Conservation (phyloP, 768 basidiomycete species). For the Suillus occidentalis region DNA sequence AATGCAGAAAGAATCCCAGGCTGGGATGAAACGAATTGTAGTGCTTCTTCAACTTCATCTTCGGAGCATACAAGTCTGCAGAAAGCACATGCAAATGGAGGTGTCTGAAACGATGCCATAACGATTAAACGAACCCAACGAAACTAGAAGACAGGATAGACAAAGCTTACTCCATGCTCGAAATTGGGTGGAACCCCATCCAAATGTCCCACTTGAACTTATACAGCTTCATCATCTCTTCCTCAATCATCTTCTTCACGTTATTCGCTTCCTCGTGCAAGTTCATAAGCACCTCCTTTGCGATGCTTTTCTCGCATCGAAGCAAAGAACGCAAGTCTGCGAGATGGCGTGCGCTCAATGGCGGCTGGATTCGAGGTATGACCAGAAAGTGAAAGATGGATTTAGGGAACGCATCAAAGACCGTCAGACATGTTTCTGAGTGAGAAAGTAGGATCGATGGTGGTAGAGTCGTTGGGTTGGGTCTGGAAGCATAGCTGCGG, state of each 20-base stretch:
- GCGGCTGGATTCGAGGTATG: constrained; percentile 54
- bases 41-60: constrained; percentile 85
- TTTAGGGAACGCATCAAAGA: constrained; percentile 80
- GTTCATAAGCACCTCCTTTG: constrained; percentile 51
- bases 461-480: constrained; percentile 55
- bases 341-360: constrained; percentile 40
- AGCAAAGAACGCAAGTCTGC: constrained; percentile 57
- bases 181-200: constrained; percentile 82
- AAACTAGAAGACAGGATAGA: constrained; percentile 13
- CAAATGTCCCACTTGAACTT: constrained; percentile 77
- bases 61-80: constrained; percentile 65
- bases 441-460: constrained; percentile 60
- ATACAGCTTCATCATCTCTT: constrained; percentile 74
- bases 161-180: constrained; percentile 81
- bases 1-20: constrained; percentile 77
- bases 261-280: constrained; percentile 58
- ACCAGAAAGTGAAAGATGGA: constrained; percentile 87
- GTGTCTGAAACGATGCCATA: constrained; percentile 48
- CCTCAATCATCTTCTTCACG: constrained; percentile 61
- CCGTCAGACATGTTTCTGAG: constrained; percentile 55
- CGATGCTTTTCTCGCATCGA: constrained; percentile 50
- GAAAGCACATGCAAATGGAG: constrained; percentile 87
- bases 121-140: background rate
- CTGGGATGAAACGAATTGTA: constrained; percentile 90
- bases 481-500: constrained; percentile 55